Evolutionary conservation across 2,329 filamentous ascomycete genomes (phyloP), one percentile per base, ranked within the genome.

Genomic region (Xylaria sp.): DNA sequence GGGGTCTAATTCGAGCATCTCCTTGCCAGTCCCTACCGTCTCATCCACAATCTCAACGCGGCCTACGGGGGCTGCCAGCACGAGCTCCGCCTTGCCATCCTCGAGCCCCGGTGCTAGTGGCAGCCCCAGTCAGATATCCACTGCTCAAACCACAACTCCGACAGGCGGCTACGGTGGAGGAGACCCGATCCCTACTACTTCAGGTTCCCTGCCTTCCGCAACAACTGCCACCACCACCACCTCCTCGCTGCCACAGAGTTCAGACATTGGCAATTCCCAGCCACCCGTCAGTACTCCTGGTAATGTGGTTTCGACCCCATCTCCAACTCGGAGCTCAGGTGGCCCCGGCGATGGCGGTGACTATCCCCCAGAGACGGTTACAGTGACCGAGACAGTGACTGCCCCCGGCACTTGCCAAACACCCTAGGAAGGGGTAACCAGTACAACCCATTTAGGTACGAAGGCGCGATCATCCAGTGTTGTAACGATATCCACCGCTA

Each of bases 321-420:
- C 53, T 44, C 27, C 66, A 40, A 66, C 68, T 37, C 57, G 57
- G 6, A 54, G 62, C 18, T 32, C 62, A 37, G 58, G 37, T n/a
- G 48, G 32, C 18, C 23, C 35, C 35, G 59, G 48, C 63, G 68
- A 58, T 23, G 71, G 55, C 58, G 59, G 71, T 40, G 40, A 16
- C 32, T 16, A 37, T 37, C 59, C 68, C 25, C 47, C 67, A 37
- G 69, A 75, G 0, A 73, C 72, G 8, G 64, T 78, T n/a, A 77
- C 75, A n/a, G 69, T 78, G 35, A 79, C 77, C 13, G 63, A 73
- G 50, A 77, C 76, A 13, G 73, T 77, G 16, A 77, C 76, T n/a
- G 75, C 72, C 40, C 27, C 63, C n/a, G 77, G 70, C 44, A 58
- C 65, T 12, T 78, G 78, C 48, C 70, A 70, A 66, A 66, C 72